Evolutionary conservation across 2,329 filamentous ascomycete genomes (phyloP).

Genomic region (Penicillium concentricum): DNA sequence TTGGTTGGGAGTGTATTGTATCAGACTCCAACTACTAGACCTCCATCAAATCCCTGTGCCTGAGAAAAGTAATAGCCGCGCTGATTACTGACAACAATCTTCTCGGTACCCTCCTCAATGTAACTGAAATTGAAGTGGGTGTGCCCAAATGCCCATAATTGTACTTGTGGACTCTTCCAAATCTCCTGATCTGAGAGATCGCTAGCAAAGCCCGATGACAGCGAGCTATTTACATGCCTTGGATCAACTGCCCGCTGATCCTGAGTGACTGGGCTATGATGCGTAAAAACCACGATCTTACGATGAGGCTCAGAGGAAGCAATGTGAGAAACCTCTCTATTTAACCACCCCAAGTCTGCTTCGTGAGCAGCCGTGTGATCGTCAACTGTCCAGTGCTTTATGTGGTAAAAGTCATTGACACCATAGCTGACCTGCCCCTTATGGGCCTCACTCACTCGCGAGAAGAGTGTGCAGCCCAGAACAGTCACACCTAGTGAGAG

Average conservation of each 20-base stretch:
- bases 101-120: slow-evolving; percentile 29
- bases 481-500: slow-evolving; percentile 39
- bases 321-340: slow-evolving; percentile 36
- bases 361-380: slow-evolving; percentile 32
- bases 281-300: slow-evolving; percentile 41
- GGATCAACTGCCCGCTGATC: slow-evolving; percentile 31
- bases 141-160: slow-evolving; percentile 51
- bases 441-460: slow-evolving; percentile 43
- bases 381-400: slow-evolving; percentile 36
- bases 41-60: neutral
- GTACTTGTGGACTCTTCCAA: slow-evolving; percentile 40
- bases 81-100: slow-evolving; percentile 43
- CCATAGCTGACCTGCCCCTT: slow-evolving; percentile 41
- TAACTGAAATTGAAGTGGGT: slow-evolving; percentile 50
- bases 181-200: slow-evolving; percentile 42
- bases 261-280: slow-evolving; percentile 37
- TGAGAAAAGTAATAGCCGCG: slow-evolving; percentile 28
- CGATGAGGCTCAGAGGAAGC: slow-evolving; percentile 30
- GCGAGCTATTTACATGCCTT: slow-evolving; percentile 31
- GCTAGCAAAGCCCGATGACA: slow-evolving; percentile 43
- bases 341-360: slow-evolving; percentile 41
- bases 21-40: neutral
- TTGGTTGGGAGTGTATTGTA: neutral
- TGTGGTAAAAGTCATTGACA: slow-evolving; percentile 55
- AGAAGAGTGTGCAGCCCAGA: slow-evolving; percentile 54